Base-by-base conservation (phyloP, 768 basidiomycete genomes). In the Strobilomyces dryophilus region DNA sequence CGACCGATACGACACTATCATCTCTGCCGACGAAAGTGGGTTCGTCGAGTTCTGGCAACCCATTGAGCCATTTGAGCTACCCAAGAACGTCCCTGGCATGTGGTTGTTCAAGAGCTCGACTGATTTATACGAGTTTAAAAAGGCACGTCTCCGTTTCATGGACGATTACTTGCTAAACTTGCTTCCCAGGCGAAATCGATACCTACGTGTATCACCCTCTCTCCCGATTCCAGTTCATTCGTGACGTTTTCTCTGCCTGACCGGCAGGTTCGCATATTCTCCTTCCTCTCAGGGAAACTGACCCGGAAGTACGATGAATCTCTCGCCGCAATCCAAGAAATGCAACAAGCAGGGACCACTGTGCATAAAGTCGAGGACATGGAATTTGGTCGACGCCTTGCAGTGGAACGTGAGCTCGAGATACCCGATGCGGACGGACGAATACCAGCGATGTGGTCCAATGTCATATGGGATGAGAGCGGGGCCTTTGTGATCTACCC, bases 1-100 rank as follows among this genome's bases (percentile, higher is more conserved):
- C 52, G 86, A 95, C 61, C 80, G 79, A 57, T 94, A 89, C 66
- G 88, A 97, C 67, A 87, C 86, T 10, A 94, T 98, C 17, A 79
- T 99, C 26, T 97, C 95, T 14, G 92, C 92, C 2, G 97, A 99
- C 60, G 89, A 97, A 69, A 84, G 82, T 11, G 97, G 97, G 0
- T 97, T 98, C 64, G 73, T 99, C 29, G 97, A 99, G 69, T 97
- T 95, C 68, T 99, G 97, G 97, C 82, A 84, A 63, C 95, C 95
- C 1, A 70, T 68, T 9, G 95, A 98, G 65, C 92, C 93, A 2
- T 98, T 94, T 66, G 87, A 83, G 47, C 71, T 84, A 37, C 95
- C 97, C 1, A 84, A 83, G 58, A 83, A 85, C 51, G 75, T 92
- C 1, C 76, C 82, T 2, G 86, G 87, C 1, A 67, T 97, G 56